Percentiles rank a stretch among this genome's conserved stretches.
phyloP scores from a whole-genome alignment of 371 early-diverging fungal genomes.

The Zychaea mexicana region DNA sequence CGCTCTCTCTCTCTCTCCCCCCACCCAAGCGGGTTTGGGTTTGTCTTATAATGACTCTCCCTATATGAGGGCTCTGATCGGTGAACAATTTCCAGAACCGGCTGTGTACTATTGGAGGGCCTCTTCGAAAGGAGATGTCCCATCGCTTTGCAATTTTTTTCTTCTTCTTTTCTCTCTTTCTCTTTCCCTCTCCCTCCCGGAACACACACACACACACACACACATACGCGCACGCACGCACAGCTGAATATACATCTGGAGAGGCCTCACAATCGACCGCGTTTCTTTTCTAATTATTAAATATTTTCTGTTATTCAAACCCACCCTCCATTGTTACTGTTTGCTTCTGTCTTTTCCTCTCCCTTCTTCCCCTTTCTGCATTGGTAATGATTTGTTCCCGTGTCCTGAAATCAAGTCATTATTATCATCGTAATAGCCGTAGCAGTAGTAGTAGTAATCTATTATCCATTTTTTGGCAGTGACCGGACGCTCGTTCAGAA shows the following conservation, averaged over 20 bases:
- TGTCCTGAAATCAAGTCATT: slow-evolving; percentile 3
- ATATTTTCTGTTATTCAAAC: neutral
- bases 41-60: neutral
- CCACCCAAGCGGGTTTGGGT: neutral
- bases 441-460: slow-evolving; percentile 13
- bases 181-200: neutral
- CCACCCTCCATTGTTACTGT: neutral
- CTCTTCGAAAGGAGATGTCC: slow-evolving; percentile 12
- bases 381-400: slow-evolving; percentile 12
- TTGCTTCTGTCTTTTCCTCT: neutral
- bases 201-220: neutral
- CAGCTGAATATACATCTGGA: neutral
- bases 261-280: neutral
- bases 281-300: neutral
- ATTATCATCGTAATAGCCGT: slow-evolving; percentile 11
- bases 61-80: slow-evolving; percentile 6
- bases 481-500: slow-evolving; percentile 11
- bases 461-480: slow-evolving; percentile 12
- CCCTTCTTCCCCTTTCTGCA: neutral
- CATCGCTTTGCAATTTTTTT: slow-evolving; percentile 6
- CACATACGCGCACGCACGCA: neutral
- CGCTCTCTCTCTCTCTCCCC: too few relatives aligned
- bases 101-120: slow-evolving; percentile 1
- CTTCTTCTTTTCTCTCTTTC: slow-evolving; percentile 3
- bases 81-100: slow-evolving; percentile 5